Conservation (phyloP, 768 basidiomycete species). For the Mycena leptocephala region DNA sequence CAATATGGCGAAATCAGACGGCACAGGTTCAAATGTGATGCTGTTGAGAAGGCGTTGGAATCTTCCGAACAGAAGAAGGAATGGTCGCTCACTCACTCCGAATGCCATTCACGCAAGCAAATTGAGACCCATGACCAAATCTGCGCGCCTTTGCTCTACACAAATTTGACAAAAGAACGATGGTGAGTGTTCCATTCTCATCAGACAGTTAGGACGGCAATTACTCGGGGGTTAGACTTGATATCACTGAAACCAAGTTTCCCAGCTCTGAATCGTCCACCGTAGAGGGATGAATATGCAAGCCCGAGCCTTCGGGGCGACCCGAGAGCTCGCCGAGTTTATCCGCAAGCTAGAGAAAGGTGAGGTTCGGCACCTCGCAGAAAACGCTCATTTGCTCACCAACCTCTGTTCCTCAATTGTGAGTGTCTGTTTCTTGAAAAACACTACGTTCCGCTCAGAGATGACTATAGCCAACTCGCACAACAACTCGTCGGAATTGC, state of each 20-base stretch:
- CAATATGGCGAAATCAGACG: conserved; percentile 57
- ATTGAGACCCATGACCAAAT: conserved; percentile 10
- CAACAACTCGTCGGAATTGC: conserved; percentile 51
- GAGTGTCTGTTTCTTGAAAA: conserved; percentile 60
- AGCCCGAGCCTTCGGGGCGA: conserved; percentile 43
- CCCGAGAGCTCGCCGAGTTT: conserved; percentile 54
- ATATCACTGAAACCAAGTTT: conserved; percentile 56
- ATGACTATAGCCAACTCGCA: conserved; percentile 56
- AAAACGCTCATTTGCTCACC: too few relatives aligned
- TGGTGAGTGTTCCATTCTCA: conserved; percentile 2
- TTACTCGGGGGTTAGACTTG: conserved; percentile 14
- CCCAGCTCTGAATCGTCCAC: conserved; percentile 53
- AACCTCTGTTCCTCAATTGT: conserved; percentile 51
- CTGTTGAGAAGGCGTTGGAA: conserved; percentile 3
- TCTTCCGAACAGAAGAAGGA: background rate
- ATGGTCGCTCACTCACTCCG: conserved; percentile 40
- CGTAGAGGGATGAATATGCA: conserved; percentile 61
- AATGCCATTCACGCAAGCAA: conserved; percentile 23
- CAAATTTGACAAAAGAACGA: conserved; percentile 9
- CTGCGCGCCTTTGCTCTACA: conserved; percentile 10
- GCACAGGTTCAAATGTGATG: conserved; percentile 63
- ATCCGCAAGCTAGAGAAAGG: conserved; percentile 45
- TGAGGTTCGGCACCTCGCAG: conserved; percentile 1
- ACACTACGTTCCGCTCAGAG: conserved; percentile 61
- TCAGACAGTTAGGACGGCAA: conserved; percentile 4